These are phyloP conservation scores for Collybia sp. DNA, from an alignment of 768 basidiomycete species.

Conservation along the genomic window DNA sequence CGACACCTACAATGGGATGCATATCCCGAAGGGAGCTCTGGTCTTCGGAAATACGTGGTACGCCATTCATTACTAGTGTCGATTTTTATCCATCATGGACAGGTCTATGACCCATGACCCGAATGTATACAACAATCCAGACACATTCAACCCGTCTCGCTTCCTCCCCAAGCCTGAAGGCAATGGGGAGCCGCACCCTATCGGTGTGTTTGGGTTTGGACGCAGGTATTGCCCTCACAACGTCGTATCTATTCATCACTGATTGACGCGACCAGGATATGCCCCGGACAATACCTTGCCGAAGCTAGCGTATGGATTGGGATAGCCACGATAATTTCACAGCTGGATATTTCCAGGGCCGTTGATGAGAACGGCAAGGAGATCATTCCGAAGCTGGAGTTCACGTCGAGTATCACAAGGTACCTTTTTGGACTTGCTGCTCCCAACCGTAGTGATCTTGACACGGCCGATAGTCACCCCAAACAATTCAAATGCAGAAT, in stretches of 20 bases:
- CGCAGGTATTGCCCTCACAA: slow-evolving; percentile 10
- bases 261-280: background rate
- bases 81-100: slow-evolving; percentile 15
- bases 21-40: slow-evolving; percentile 36
- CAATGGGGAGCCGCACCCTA: slow-evolving; percentile 8
- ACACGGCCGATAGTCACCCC: too few species aligned
- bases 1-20: slow-evolving; percentile 33
- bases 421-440: too few species aligned
- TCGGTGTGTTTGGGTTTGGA: slow-evolving; percentile 18
- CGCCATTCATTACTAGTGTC: background rate
- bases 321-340: background rate
- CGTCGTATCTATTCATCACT: background rate
- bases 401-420: background rate
- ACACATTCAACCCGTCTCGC: slow-evolving; percentile 35
- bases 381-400: background rate
- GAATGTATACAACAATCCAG: slow-evolving; percentile 31
- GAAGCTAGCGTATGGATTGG: background rate
- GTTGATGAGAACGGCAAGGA: background rate
- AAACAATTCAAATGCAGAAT: too few species aligned
- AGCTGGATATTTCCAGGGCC: background rate
- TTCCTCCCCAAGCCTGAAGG: slow-evolving; percentile 22
- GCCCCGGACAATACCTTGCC: background rate
- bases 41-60: slow-evolving; percentile 36
- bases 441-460: too few species aligned
- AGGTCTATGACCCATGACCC: slow-evolving; percentile 33